Percentiles rank a stretch among this genome's conserved stretches.
phyloP scores from a whole-genome alignment of 768 basidiomycete genomes.

The Lenzites betulinus region DNA sequence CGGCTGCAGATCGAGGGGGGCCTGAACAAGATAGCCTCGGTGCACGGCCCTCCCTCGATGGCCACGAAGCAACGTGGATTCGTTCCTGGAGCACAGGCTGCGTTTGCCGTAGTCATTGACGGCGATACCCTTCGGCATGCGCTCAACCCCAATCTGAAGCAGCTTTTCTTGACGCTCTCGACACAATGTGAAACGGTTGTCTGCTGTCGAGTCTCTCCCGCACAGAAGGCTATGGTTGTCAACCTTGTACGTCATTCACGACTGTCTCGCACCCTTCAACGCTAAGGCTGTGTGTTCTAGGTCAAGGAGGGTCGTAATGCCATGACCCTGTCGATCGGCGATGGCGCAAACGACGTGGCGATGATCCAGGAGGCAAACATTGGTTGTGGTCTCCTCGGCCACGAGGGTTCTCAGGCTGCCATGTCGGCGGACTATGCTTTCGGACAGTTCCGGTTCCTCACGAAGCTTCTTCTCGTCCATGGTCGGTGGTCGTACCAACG shows the following conservation, averaged over 20 bases:
- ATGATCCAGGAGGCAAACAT: conserved; percentile 99
- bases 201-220: conserved; percentile 96
- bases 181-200: conserved; percentile 98
- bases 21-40: conserved; percentile 90
- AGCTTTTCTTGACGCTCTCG: conserved; percentile 85
- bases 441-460: conserved; percentile 94
- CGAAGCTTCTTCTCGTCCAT: conserved; percentile 89
- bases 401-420: conserved; percentile 96
- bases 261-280: not conserved
- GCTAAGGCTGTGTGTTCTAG: conserved; percentile 37
- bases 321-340: conserved; percentile 96
- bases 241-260: conserved; percentile 62
- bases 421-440: conserved; percentile 99
- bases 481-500: conserved; percentile 98
- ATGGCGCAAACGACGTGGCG: conserved; percentile 97
- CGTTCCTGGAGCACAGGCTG: conserved; percentile 60
- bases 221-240: conserved; percentile 97
- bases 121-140: conserved; percentile 90
- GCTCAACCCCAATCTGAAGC: conserved; percentile 73
- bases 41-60: conserved; percentile 73
- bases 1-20: conserved; percentile 89
- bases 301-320: conserved; percentile 95
- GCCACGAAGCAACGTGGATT: conserved; percentile 67
- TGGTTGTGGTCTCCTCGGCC: conserved; percentile 89
- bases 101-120: conserved; percentile 95